A percentile compares a stretch with the other conserved stretches of the same genome.
phyloP scores from a whole-genome alignment of 2,329 filamentous ascomycete genomes.

The Xylariaceae sp. region DNA sequence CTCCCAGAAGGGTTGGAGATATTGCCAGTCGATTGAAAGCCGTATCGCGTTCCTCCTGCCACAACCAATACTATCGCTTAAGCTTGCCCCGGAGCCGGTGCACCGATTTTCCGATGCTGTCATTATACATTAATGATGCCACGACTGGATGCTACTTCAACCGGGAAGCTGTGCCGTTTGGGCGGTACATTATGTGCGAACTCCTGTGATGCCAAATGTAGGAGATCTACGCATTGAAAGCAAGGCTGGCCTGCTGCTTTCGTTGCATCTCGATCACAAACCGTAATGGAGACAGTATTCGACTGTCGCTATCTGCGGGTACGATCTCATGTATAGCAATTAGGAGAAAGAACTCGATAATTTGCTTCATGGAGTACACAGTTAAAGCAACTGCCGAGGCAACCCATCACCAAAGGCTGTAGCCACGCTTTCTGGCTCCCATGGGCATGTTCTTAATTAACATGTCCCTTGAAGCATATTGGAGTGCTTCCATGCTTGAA shows the following conservation, averaged over 20 bases:
- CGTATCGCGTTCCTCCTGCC: background rate
- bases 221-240: background rate
- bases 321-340: background rate
- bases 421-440: background rate
- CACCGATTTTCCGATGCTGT: background rate
- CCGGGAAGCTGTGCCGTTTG: background rate
- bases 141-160: background rate
- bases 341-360: background rate
- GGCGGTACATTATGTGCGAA: background rate
- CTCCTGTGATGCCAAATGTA: background rate
- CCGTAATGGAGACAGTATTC: background rate
- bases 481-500: background rate
- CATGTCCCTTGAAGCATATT: background rate
- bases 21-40: conserved; percentile 29
- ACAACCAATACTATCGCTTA: background rate
- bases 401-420: background rate
- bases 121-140: background rate
- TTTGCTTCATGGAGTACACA: background rate
- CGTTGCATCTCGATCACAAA: background rate
- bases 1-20: conserved; percentile 30
- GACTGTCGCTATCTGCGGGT: background rate
- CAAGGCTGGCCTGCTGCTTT: background rate
- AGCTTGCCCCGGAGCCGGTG: background rate
- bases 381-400: background rate
- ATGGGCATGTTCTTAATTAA: background rate